Evolutionary conservation across 1,139 yeast species (phyloP).

Genomic region (Kodamaea anthophila): DNA sequence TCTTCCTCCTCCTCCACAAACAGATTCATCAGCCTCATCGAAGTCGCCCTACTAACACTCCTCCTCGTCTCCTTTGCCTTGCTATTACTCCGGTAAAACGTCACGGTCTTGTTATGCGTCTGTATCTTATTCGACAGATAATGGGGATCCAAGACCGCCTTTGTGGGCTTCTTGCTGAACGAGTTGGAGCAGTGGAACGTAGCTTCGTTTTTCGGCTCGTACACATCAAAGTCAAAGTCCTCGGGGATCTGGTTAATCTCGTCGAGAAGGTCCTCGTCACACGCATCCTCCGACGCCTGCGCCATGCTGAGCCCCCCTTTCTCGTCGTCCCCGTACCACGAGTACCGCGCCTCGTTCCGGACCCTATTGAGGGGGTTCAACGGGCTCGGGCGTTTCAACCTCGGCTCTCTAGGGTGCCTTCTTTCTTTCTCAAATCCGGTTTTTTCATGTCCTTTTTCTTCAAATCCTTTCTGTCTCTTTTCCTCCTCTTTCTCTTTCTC

Average conservation of each 20-base stretch:
- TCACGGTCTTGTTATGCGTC: constrained; percentile 48
- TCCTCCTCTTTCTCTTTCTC: constrained; percentile 1
- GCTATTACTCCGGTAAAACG: constrained; percentile 37
- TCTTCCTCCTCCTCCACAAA: constrained; percentile 21
- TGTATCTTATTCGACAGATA: constrained; percentile 41
- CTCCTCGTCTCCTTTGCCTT: constrained; percentile 12
- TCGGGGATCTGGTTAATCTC: constrained; percentile 56
- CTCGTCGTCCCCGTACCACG: constrained; percentile 36
- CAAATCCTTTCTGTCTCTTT: background rate
- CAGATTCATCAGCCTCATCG: constrained; percentile 23
- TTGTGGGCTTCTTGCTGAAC: constrained; percentile 33
- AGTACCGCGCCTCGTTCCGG: constrained; percentile 17
- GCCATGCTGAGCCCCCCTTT: constrained; percentile 13
- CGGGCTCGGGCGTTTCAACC: background rate
- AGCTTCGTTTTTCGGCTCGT: constrained; percentile 3
- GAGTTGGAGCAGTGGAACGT: constrained; percentile 27
- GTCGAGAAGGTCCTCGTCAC: constrained; percentile 29
- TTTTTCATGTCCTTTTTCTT: constrained; percentile 1
- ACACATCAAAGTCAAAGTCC: constrained; percentile 48
- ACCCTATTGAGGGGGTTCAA: background rate
- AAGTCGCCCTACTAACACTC: constrained; percentile 25
- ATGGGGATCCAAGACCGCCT: constrained; percentile 19
- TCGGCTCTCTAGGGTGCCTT: background rate
- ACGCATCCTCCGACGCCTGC: background rate
- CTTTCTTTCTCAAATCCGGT: background rate